Evolutionary conservation across 2,329 filamentous ascomycete species (phyloP).

Genomic region (Ceratocystis albifundus): DNA sequence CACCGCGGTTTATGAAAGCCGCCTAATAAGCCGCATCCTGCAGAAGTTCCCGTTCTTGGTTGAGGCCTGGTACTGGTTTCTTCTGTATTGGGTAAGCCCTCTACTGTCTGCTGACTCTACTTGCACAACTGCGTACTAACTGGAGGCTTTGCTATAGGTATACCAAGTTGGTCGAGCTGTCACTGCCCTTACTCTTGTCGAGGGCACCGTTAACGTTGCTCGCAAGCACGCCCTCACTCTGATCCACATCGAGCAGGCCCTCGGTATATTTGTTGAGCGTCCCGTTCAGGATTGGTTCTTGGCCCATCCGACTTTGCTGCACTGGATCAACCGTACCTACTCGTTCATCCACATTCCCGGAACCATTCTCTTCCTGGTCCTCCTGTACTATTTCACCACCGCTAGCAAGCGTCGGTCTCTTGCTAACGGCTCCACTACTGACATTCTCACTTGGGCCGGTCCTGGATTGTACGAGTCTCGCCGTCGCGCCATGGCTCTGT

Average conservation of each 20-base stretch:
- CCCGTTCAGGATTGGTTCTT: conserved; percentile 46
- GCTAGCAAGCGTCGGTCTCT: conserved; percentile 40
- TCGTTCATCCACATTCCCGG: conserved; percentile 70
- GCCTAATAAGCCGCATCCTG: conserved; percentile 51
- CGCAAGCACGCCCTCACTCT: conserved; percentile 57
- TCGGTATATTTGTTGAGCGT: conserved; percentile 55
- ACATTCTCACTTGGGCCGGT: conserved; percentile 31
- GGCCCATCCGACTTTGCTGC: conserved; percentile 44
- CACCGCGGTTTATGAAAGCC: conserved; percentile 47
- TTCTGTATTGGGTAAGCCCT: conserved; percentile 62
- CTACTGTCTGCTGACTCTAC: background rate
- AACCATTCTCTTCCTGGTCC: conserved; percentile 54
- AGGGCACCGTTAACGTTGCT: conserved; percentile 56
- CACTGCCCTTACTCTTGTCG: conserved; percentile 55
- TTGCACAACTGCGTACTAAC: conserved; percentile 16
- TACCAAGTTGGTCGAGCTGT: conserved; percentile 65
- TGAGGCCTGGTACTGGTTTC: conserved; percentile 66
- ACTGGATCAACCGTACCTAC: conserved; percentile 60
- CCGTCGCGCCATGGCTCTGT: conserved; percentile 49
- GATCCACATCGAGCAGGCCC: conserved; percentile 51
- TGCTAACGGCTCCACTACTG: conserved; percentile 24
- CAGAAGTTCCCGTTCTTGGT: conserved; percentile 59
- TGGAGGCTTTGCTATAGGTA: conserved; percentile 36
- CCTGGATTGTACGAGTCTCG: conserved; percentile 43
- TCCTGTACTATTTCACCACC: conserved; percentile 59